Evolutionary conservation across 192 early-diverging fungal genomes (phyloP).

Genomic region (Podila horticola): DNA sequence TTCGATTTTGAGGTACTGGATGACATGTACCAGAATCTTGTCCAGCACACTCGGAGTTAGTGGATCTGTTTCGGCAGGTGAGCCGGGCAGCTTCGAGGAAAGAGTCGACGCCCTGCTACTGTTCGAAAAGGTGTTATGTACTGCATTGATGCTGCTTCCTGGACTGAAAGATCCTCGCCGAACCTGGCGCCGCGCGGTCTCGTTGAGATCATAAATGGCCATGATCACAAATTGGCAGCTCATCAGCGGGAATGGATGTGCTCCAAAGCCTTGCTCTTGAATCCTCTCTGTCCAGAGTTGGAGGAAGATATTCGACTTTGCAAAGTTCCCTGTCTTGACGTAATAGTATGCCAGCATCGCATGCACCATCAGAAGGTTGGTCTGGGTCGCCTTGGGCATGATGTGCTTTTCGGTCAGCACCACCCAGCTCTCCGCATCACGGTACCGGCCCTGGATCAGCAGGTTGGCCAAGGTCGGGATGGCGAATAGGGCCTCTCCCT

Average conservation of each 20-base stretch:
- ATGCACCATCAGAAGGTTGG: conserved; percentile 49
- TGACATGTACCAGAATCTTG: not conserved
- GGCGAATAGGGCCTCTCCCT: conserved; percentile 57
- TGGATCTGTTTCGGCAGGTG: not conserved
- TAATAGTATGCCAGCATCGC: conserved; percentile 55
- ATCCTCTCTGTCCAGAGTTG: conserved; percentile 28
- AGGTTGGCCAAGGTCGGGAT: conserved; percentile 53
- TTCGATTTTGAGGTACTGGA: conserved; percentile 11
- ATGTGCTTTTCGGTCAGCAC: conserved; percentile 50
- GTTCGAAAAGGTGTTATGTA: not conserved
- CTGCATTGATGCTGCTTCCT: not conserved
- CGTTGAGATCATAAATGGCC: conserved; percentile 25
- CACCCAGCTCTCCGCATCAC: conserved; percentile 51
- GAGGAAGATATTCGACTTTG: conserved; percentile 33
- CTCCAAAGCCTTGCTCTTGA: conserved; percentile 26
- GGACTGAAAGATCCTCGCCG: not conserved
- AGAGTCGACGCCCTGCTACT: not conserved
- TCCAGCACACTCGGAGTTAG: not conserved
- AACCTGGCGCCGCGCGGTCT: not conserved
- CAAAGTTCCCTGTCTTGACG: conserved; percentile 37
- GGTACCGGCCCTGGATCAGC: conserved; percentile 47
- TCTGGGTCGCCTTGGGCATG: conserved; percentile 35
- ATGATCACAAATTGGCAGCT: conserved; percentile 28
- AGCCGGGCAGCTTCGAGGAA: not conserved
- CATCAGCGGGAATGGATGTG: conserved; percentile 42